Percentiles rank a stretch among this genome's conserved stretches.
These are phyloP conservation scores for Zoysia pacifica DNA, from an alignment of 176 grass and related monocot species.

Conservation along the genomic window DNA sequence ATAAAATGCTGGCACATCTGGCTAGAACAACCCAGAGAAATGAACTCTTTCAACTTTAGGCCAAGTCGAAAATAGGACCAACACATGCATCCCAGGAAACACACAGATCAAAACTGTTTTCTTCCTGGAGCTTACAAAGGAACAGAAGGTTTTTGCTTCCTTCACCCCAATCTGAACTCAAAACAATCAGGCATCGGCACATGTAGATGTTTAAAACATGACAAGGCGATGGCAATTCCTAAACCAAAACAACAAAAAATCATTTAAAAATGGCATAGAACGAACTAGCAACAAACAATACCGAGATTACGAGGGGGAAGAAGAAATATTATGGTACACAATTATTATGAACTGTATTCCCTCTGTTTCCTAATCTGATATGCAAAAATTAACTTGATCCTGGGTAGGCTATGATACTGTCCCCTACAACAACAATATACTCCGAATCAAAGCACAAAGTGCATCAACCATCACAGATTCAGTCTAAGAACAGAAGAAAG, in stretches of 20 bases:
- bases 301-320: conserved; percentile 20
- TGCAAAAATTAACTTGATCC: conserved; percentile 35
- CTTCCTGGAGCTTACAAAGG: conserved; percentile 13
- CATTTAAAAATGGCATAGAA: neutral
- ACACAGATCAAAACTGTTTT: conserved; percentile 14
- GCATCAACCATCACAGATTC: conserved; percentile 33
- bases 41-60: neutral
- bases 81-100: conserved; percentile 6
- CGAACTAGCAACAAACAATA: conserved; percentile 9
- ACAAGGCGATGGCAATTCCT: neutral
- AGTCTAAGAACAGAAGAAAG: conserved; percentile 22
- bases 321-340: conserved; percentile 31
- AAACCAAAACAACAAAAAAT: neutral
- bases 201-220: conserved; percentile 1
- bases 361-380: conserved; percentile 28
- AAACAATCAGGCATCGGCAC: conserved; percentile 27
- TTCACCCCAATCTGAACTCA: neutral
- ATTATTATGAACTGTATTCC: conserved; percentile 43
- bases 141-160: conserved; percentile 28
- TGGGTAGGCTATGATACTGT: conserved; percentile 2
- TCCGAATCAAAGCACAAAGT: conserved; percentile 33
- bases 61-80: neutral
- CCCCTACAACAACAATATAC: conserved; percentile 38
- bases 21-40: neutral
- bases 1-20: neutral